Base-by-base conservation (phyloP, 768 basidiomycete species). In the Suillus discolor region DNA sequence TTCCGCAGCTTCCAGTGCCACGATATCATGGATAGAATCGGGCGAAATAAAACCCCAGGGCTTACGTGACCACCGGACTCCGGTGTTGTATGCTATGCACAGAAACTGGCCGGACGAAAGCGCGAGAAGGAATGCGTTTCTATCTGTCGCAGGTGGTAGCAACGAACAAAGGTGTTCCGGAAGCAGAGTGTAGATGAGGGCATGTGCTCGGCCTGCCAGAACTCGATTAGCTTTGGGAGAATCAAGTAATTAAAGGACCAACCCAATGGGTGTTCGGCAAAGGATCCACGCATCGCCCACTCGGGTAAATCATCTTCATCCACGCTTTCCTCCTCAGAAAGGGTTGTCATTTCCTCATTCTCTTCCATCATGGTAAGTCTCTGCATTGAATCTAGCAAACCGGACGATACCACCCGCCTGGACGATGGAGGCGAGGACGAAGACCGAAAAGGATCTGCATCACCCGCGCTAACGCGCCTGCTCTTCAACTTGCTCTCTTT, bases 21-120 rank as follows among this genome's bases (percentile, higher is more conserved):
- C 75, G 55, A 96, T 88, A 71, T 94, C 92, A 71, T 96, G 95
- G 20, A 97, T 87, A 2, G 87, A 85, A 64, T 90, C 87, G 53
- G 83, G 78, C 66, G 84, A 91, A 64, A 96, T 90, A 76, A 89
- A 96, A 0, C 94, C 95, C 93, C 94, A 97, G 0, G 93, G 92
- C 68, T 90, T 87, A 57, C 86, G 87, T 9, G 93, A 94, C 65
- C 87, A 85, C 31, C 95, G 86, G 0, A 96, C 90, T 36, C 87
- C 90, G 13, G 84, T 76, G 75, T 96, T 97, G 79, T 94, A 95
- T 0, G 92, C 89, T 2, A 82, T 74, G 70, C 94, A 96, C 15
- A 96, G 84, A 11, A 93, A 77, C 71, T 94, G 91, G 0, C 95
- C 94, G 4, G 90, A 93, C 2, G 90, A 84, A 8, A 93, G 79